Base-by-base conservation (phyloP, 1,284 basidiomycete species). In the Puccinia hordei region DNA sequence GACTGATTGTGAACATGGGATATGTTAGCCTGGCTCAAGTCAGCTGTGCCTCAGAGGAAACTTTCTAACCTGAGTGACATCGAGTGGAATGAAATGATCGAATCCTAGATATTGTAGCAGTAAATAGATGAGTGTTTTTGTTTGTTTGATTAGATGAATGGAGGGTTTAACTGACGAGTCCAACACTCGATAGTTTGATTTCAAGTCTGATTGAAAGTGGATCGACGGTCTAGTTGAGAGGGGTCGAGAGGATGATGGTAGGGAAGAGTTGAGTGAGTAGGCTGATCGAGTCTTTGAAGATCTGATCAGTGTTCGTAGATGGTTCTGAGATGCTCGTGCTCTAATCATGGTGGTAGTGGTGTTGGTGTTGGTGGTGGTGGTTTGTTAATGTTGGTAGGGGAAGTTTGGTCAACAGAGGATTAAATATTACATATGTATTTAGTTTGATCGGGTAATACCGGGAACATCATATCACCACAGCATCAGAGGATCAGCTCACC, bases 41-140 rank as follows among this genome's bases (percentile, higher is more conserved):
- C 10, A 33, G 24, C 5, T 22, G 4, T 8, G 8, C 17, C n/a
- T 44, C 44, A 6, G 38, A 44, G 38, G n/a, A 19, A 24, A 15
- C 19, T n/a, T 27, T 5, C 65, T 41, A 9, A 66, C 65, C 65
- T 41, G 44, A 27, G 38, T 66, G 22, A 35, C 12, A 22, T 41
- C 65, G n/a, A 44, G 65, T 38, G n/a, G 65, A 44, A 46, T 66
- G 65, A 66, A 66, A 66, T 44, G 65, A 66, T 66, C 65, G 65
- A 22, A 66, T 24, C 8, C 65, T 66, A 15, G n/a, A 44, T n/a
- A 15, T 19, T 38, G 44, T 38, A 44, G 17, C 19, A 41, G 38
- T 44, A 41, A 22, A 41, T 38, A 12, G 61, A 12, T 65, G 61
- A 65, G 33, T 65, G 35, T 19, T 65, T 38, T 35, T 2, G 6